phyloP scores from a whole-genome alignment of 1,139 yeast species.

The Kodamaea fungicola region DNA sequence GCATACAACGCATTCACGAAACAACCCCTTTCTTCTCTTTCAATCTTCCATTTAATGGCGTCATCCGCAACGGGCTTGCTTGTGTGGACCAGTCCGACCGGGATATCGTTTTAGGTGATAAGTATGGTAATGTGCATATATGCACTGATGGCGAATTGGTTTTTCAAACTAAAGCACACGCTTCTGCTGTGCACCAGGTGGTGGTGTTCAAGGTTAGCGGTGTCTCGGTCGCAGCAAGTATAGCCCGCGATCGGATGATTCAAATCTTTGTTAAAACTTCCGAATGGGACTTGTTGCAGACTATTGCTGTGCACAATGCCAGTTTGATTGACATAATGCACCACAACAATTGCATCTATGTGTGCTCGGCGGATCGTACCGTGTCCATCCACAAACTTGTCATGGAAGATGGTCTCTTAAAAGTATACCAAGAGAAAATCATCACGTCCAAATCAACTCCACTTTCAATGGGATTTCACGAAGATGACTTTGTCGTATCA shows the following conservation, averaged over 20 bases:
- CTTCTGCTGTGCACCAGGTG: constrained; percentile 47
- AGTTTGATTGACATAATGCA: constrained; percentile 40
- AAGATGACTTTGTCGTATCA: constrained; percentile 44
- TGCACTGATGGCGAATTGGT: constrained; percentile 9
- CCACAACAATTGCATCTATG: constrained; percentile 34
- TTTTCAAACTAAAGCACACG: constrained; percentile 42
- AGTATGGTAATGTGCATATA: constrained; percentile 40
- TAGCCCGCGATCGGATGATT: constrained; percentile 61
- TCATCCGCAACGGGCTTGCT: constrained; percentile 24
- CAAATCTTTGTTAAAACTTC: constrained; percentile 39
- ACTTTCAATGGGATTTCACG: constrained; percentile 25
- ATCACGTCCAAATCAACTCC: constrained; percentile 53
- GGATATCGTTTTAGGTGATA: constrained; percentile 43
- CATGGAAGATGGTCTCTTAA: constrained; percentile 16
- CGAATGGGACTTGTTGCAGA: constrained; percentile 53
- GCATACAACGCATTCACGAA: constrained; percentile 21
- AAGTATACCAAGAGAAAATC: constrained; percentile 37
- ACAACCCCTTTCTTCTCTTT: constrained; percentile 13
- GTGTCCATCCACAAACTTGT: constrained; percentile 47
- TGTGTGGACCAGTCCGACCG: constrained; percentile 23
- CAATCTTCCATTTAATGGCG: constrained; percentile 24
- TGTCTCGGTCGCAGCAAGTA: constrained; percentile 33
- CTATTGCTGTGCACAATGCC: constrained; percentile 56
- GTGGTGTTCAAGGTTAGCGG: constrained; percentile 24
- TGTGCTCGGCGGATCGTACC: constrained; percentile 59